Percentiles rank a stretch among this genome's conserved stretches.
Conservation (phyloP, 208 protist genomes). For the Trypanosomatidae sp. region DNA sequence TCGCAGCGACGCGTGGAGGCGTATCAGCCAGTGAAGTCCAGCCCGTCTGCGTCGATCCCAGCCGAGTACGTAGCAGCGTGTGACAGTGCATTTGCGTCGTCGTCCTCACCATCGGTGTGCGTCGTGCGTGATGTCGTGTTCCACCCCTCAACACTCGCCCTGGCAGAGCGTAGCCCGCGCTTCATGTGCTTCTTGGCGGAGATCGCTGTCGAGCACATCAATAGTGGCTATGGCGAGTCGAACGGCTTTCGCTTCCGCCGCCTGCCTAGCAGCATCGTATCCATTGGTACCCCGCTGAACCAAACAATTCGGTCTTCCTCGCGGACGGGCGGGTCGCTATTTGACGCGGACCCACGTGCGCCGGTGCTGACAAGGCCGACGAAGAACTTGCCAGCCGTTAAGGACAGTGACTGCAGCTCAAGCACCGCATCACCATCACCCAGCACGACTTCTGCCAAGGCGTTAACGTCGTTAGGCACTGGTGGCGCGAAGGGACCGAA, state of each 20-base stretch:
- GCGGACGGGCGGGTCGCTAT: constrained; percentile 37
- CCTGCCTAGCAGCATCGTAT: constrained; percentile 43
- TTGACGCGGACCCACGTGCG: constrained; percentile 38
- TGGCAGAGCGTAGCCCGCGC: constrained; percentile 69
- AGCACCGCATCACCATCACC: neutral
- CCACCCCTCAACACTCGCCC: constrained; percentile 69
- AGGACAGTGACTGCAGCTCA: neutral
- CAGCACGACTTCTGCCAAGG: neutral
- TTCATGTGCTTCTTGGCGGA: constrained; percentile 92
- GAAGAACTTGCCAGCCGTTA: constrained; percentile 23
- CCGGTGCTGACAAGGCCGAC: constrained; percentile 60
- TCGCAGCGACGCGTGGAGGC: constrained; percentile 71
- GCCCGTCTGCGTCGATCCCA: constrained; percentile 8
- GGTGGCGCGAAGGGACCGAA: neutral
- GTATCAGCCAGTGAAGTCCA: constrained; percentile 26
- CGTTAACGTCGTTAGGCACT: neutral
- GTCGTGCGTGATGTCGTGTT: constrained; percentile 89
- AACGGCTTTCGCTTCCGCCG: constrained; percentile 78
- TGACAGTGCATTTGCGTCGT: neutral
- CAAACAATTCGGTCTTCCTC: constrained; percentile 67
- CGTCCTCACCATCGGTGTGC: constrained; percentile 14
- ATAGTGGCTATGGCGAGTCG: constrained; percentile 75
- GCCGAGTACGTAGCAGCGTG: constrained; percentile 12
- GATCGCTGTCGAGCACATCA: constrained; percentile 93
- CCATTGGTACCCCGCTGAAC: constrained; percentile 79